Evolutionary conservation across 306 rosid genomes (phyloP).

Genomic region (Senna siamea): DNA sequence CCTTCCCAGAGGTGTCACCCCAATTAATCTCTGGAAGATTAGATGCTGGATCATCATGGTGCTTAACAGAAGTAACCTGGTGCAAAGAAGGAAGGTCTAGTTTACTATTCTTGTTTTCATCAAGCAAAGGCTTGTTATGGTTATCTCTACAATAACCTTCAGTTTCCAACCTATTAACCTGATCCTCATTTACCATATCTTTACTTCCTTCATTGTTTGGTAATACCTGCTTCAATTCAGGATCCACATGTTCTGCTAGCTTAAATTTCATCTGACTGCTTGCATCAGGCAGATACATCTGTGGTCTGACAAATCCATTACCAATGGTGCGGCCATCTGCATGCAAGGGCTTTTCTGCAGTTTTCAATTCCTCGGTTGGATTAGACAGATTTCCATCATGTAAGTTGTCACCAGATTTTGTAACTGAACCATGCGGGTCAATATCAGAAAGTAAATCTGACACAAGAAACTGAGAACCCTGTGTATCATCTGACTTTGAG

Average conservation of each 20-base stretch:
- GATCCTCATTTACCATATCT: constrained; percentile 2
- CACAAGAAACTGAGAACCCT: constrained; percentile 53
- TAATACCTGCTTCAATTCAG: constrained; percentile 9
- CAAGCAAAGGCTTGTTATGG: constrained; percentile 34
- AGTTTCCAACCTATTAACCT: constrained; percentile 4
- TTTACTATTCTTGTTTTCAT: constrained; percentile 37
- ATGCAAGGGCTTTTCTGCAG: constrained; percentile 40
- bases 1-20: constrained; percentile 38
- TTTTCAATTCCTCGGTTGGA: constrained; percentile 39
- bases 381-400: constrained; percentile 42
- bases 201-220: not conserved
- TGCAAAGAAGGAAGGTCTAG: constrained; percentile 33
- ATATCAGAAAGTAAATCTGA: constrained; percentile 49
- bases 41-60: constrained; percentile 38
- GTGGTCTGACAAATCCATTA: constrained; percentile 42
- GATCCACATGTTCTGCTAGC: constrained; percentile 16
- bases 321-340: constrained; percentile 40
- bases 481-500: constrained; percentile 64
- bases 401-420: constrained; percentile 45
- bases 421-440: constrained; percentile 37
- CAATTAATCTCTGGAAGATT: constrained; percentile 42
- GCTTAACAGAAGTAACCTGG: constrained; percentile 37
- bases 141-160: constrained; percentile 4
- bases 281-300: constrained; percentile 37
- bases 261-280: constrained; percentile 32